Percentiles rank a stretch among this genome's conserved stretches.
Evolutionary conservation across 2,329 filamentous ascomycete genomes (phyloP).

Genomic region (Neospermospora avenae): DNA sequence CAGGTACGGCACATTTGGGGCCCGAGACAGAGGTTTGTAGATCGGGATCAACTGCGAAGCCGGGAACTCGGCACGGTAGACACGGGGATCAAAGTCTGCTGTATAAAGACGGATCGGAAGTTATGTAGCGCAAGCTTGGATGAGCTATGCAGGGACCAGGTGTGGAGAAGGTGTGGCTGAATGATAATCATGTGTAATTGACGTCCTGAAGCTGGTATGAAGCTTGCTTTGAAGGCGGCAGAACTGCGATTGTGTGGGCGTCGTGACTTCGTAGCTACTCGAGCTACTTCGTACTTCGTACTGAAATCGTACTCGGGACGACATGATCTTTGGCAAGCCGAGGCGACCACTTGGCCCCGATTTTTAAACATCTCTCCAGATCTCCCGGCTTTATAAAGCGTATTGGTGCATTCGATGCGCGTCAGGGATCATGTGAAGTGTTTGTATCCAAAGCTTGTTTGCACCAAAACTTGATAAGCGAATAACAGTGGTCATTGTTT

Average conservation of each 20-base stretch:
- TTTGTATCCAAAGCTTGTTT: not conserved
- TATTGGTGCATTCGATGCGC: not conserved
- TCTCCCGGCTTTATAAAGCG: not conserved
- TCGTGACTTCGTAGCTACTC: no score
- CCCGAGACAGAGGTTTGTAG: not conserved
- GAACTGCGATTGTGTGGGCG: no score
- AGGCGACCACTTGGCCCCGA: not conserved
- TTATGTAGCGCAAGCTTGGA: not conserved
- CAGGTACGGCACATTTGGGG: not conserved
- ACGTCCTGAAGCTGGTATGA: not conserved
- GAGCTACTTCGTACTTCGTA: no score
- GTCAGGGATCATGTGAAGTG: not conserved
- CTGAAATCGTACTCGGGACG: no score
- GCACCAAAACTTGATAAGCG: not conserved
- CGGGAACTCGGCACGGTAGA: not conserved
- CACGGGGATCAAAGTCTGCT: not conserved
- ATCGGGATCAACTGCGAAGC: conserved; percentile 4
- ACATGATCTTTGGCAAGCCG: not conserved
- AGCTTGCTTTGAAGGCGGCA: not conserved
- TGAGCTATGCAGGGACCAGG: not conserved
- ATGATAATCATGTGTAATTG: not conserved
- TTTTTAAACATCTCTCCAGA: not conserved
- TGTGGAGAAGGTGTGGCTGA: not conserved
- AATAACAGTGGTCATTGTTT: no score
- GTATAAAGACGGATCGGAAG: not conserved